These are phyloP conservation scores for Claviceps capensis DNA, from an alignment of 2,329 filamentous ascomycete genomes.

Conservation along the genomic window DNA sequence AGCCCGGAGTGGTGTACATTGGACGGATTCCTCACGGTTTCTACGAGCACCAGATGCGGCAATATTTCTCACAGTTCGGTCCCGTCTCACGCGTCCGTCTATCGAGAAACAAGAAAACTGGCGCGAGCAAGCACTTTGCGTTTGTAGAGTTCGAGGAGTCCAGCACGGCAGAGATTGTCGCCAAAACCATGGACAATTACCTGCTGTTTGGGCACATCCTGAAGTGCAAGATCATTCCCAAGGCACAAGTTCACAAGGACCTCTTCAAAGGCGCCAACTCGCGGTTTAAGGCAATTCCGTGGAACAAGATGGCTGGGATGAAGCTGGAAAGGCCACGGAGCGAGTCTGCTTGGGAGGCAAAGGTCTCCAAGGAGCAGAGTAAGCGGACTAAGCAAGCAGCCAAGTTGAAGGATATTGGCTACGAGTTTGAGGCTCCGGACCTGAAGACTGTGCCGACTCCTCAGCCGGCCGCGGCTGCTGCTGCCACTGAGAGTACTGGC, in stretches of 20 bases:
- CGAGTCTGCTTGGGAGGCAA: conserved; percentile 65
- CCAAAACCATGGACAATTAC: conserved; percentile 96
- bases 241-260: conserved; percentile 63
- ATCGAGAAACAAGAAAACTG: conserved; percentile 84
- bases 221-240: conserved; percentile 67
- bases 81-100: conserved; percentile 64
- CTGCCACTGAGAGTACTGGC: conserved; percentile 16
- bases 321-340: conserved; percentile 60
- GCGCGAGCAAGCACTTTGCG: conserved; percentile 82
- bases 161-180: conserved; percentile 69
- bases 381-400: conserved; percentile 55
- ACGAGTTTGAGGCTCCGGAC: conserved; percentile 64
- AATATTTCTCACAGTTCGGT: conserved; percentile 91
- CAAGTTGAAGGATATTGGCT: conserved; percentile 68
- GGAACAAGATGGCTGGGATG: conserved; percentile 72
- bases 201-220: conserved; percentile 88
- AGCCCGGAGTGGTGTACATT: conserved; percentile 74
- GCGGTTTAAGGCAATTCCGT: conserved; percentile 77
- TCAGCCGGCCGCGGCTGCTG: conserved; percentile 15
- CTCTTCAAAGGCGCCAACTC: conserved; percentile 85
- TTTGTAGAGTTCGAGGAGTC: conserved; percentile 86
- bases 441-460: conserved; percentile 44
- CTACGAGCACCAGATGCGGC: conserved; percentile 90
- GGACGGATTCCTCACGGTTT: conserved; percentile 86
- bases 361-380: conserved; percentile 58